Conservation (phyloP, 2,329 filamentous ascomycete genomes). For the Phaeosphaeria sp. region DNA sequence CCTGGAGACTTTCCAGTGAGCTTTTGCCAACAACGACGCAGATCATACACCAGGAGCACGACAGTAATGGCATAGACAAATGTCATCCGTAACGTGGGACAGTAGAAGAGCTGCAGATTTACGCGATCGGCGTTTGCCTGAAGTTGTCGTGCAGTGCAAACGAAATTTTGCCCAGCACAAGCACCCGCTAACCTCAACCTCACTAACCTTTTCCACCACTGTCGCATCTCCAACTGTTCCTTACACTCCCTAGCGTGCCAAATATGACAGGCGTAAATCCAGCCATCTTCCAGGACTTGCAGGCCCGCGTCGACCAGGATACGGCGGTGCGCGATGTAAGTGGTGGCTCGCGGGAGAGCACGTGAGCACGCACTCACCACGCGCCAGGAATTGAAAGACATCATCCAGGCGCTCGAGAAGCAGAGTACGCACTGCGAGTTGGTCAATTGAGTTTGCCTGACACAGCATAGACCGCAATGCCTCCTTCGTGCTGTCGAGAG, state of each 20-base stretch:
- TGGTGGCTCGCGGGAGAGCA: constrained; percentile 16
- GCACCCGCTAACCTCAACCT: not conserved
- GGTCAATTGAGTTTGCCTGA: constrained; percentile 10
- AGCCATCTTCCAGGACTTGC: constrained; percentile 84
- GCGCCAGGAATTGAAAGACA: constrained; percentile 73
- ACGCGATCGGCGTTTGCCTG: not conserved
- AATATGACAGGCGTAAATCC: constrained; percentile 70
- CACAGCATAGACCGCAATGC: constrained; percentile 69
- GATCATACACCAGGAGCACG: not conserved
- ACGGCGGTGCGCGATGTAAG: constrained; percentile 75
- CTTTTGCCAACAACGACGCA: not conserved
- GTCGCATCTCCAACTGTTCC: not conserved
- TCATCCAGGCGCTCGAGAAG: constrained; percentile 82
- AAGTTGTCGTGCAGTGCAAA: not conserved
- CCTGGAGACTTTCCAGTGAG: not conserved
- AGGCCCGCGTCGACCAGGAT: constrained; percentile 90
- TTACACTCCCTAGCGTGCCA: not conserved
- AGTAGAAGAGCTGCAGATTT: not conserved
- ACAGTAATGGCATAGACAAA: no score
- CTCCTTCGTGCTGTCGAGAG: constrained; percentile 83
- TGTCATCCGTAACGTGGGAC: not conserved
- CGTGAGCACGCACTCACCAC: constrained; percentile 39
- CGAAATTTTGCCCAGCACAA: not conserved
- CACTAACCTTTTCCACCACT: not conserved
- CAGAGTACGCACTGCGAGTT: constrained; percentile 58